Conservation (phyloP, 176 grass and related monocot genomes). For the Pontederia crassipes region DNA sequence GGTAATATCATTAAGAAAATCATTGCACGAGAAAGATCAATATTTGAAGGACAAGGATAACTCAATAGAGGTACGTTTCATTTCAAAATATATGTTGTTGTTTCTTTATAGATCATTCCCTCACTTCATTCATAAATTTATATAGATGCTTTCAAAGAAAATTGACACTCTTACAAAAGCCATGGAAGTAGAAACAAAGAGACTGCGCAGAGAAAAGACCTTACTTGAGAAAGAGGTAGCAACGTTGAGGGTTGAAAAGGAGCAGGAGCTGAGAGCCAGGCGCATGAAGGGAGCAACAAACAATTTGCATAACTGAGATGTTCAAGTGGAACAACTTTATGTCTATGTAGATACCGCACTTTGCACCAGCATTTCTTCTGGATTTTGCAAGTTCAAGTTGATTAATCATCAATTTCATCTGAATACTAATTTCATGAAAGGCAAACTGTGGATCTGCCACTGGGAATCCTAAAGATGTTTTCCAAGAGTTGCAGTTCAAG, state of each 20-base stretch:
- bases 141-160: constrained; percentile 20
- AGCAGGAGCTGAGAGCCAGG: constrained; percentile 11
- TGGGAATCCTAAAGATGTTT: too few relatives aligned
- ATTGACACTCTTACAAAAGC: constrained; percentile 15
- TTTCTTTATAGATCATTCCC: neutral
- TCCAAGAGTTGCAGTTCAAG: too few relatives aligned
- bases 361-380: too few relatives aligned
- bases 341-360: neutral
- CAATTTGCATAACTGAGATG: constrained; percentile 10
- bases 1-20: constrained; percentile 15
- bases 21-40: constrained; percentile 14
- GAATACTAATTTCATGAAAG: too few relatives aligned
- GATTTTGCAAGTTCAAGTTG: too few relatives aligned
- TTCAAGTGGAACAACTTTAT: neutral
- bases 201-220: constrained; percentile 15
- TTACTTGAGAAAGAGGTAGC: constrained; percentile 9
- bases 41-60: constrained; percentile 16
- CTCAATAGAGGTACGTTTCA: constrained; percentile 9
- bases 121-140: neutral
- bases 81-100: neutral
- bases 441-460: too few relatives aligned
- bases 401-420: too few relatives aligned
- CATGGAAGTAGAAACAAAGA: constrained; percentile 23
- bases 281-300: constrained; percentile 18
- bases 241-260: constrained; percentile 1